phyloP scores from a whole-genome alignment of 257 asterid genomes.

The Penstemon barbatus region DNA sequence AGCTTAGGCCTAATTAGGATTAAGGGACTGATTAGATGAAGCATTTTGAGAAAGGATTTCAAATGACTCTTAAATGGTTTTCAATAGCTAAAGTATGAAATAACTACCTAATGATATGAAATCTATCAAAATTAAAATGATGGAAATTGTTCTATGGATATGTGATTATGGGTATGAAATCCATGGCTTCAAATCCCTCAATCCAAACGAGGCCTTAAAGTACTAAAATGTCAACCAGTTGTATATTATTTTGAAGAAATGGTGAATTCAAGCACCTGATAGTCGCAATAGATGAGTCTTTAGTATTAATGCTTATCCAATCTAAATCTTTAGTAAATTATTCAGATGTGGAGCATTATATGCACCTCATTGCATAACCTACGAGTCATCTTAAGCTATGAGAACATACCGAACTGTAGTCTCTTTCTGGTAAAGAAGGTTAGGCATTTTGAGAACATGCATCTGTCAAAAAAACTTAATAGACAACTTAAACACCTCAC shows the following conservation, averaged over 20 bases:
- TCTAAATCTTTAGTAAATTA: not conserved
- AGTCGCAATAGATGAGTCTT: not conserved
- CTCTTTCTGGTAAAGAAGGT: constrained; percentile 6
- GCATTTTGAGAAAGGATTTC: no score
- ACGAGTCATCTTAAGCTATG: not conserved
- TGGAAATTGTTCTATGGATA: no score
- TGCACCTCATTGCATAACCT: not conserved
- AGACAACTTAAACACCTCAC: not conserved
- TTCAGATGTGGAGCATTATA: not conserved
- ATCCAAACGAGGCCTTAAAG: not conserved
- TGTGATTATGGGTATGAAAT: no score
- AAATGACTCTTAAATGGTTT: no score
- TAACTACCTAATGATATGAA: no score
- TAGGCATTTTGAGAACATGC: not conserved
- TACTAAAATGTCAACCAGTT: not conserved
- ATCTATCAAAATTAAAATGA: no score
- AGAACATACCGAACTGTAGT: not conserved
- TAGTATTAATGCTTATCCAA: not conserved
- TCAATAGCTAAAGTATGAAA: no score
- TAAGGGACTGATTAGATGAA: no score
- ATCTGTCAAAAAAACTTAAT: not conserved
- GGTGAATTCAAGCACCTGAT: constrained; percentile 1
- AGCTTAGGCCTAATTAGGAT: no score
- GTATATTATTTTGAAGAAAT: not conserved
- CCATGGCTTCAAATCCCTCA: no score